These are phyloP conservation scores for Saccharomycopsis microspora DNA, from an alignment of 805 yeast species.

Conservation along the genomic window DNA sequence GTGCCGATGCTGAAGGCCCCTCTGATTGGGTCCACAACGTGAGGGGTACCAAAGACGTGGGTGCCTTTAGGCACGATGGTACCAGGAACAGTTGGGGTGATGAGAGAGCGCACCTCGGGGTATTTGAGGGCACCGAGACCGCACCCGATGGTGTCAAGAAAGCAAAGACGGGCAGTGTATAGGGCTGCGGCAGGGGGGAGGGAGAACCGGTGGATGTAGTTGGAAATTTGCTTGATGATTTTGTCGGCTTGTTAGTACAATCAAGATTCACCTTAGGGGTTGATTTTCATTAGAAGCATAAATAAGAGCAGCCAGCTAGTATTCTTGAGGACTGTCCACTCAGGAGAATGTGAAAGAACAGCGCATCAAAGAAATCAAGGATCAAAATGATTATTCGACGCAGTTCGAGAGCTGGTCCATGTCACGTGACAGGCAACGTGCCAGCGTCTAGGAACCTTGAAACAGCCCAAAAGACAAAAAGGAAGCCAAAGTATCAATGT, in stretches of 20 bases:
- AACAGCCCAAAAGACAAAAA: no score
- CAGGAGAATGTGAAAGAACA: no score
- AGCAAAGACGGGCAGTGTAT: slow-evolving; percentile 44
- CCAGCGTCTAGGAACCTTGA: no score
- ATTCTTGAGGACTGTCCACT: no score
- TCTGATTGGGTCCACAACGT: slow-evolving; percentile 41
- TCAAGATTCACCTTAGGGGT: no score
- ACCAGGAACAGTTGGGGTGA: slow-evolving; percentile 50
- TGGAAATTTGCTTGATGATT: slow-evolving; percentile 37
- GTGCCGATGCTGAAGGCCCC: slow-evolving; percentile 51
- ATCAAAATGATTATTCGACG: no score
- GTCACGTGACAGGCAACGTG: no score
- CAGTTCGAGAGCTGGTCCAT: no score
- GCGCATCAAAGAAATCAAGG: no score
- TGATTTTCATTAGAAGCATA: no score
- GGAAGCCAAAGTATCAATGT: no score
- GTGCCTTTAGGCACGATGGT: slow-evolving; percentile 44
- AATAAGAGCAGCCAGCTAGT: no score
- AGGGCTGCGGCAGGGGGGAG: slow-evolving; percentile 35
- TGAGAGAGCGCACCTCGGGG: slow-evolving; percentile 34
- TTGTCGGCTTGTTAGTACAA: slow-evolving; percentile 25
- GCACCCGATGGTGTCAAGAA: slow-evolving; percentile 48
- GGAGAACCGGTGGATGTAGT: slow-evolving; percentile 35
- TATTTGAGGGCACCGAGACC: slow-evolving; percentile 48
- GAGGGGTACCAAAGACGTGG: slow-evolving; percentile 40